Evolutionary conservation across 768 basidiomycete genomes (phyloP), one percentile per base, ranked within the genome.

Genomic region (Tulasnella calospora): DNA sequence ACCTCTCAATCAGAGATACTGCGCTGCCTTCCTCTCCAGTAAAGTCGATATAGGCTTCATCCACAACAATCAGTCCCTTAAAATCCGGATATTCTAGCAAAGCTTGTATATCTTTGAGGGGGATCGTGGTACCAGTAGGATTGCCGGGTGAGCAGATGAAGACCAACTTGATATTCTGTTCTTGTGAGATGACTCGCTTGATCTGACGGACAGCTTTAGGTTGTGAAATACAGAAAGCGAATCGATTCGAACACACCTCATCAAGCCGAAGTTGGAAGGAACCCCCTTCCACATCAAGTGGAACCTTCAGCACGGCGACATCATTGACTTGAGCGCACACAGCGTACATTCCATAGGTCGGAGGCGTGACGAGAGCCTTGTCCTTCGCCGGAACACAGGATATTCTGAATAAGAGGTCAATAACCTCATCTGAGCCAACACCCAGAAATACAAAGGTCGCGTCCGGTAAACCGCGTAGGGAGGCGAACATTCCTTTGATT

Each of bases 41-140:
- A 82, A 99, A 99, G 84, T 99, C 98, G 83, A 99, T 93, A 85
- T 99, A 99, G 0, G 98, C 98, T 84, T 99, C 98, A 82, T 99
- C 98, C 7, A 99, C 91, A 38, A 97, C 88, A 51, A 98, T 91
- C 79, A 99, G 90, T 10, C 98, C 98, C 81, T 91, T 94, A 89
- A 94, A 99, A 0, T 87, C 86, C 12, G 90, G 88, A 84, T 93
- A 93, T 40, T 95, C 91, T 35, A 97, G 86, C 21, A 99, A 84
- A 13, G 88, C 82, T 0, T 89, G 88, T 79, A 99, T 86, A 17
- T 91, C 88, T 13, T 87, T 82, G 35, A 96, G 88, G 0, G 94
- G 88, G 74, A 99, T 90, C 36, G 92, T 84, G 0, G 96, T 98
- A 12, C 96, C 95, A 0, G 96, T 96, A 0, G 98, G 98, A 83